phyloP scores from a whole-genome alignment of 805 yeast genomes.

The Schizosaccharomyces octosporus region DNA sequence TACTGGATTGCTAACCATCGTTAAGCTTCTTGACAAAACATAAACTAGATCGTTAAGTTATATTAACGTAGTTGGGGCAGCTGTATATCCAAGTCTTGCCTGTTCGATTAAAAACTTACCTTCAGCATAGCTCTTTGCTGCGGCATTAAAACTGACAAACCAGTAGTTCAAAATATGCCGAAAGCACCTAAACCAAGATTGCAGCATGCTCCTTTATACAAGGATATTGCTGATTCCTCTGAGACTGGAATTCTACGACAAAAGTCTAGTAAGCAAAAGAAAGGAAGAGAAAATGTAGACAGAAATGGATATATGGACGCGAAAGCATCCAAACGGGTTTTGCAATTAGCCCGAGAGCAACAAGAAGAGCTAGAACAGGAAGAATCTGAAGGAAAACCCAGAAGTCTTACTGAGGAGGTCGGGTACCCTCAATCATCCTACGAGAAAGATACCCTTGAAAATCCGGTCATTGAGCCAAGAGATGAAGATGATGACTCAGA shows the following conservation, averaged over 20 bases:
- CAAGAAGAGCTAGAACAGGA: conserved; percentile 71
- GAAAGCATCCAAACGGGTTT: conserved; percentile 54
- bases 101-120: background rate
- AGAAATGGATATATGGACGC: conserved; percentile 52
- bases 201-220: conserved; percentile 7
- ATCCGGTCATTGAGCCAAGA: conserved; percentile 25
- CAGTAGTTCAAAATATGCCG: conserved; percentile 1
- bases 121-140: background rate
- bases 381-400: conserved; percentile 16
- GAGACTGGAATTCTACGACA: conserved; percentile 3
- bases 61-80: too few relatives aligned
- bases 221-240: conserved; percentile 3
- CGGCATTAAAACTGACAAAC: background rate
- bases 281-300: conserved; percentile 13
- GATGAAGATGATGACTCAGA: conserved; percentile 16
- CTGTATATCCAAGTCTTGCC: too few relatives aligned
- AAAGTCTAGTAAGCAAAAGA: background rate
- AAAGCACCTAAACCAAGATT: conserved; percentile 1
- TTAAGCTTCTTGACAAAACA: too few relatives aligned
- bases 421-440: too few relatives aligned
- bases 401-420: background rate
- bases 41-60: too few relatives aligned
- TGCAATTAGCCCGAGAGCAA: conserved; percentile 76
- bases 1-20: too few relatives aligned
- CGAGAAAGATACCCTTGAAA: conserved; percentile 8